Conservation (phyloP, 1,284 basidiomycete species). For the Microstroma glucosiphilum region DNA sequence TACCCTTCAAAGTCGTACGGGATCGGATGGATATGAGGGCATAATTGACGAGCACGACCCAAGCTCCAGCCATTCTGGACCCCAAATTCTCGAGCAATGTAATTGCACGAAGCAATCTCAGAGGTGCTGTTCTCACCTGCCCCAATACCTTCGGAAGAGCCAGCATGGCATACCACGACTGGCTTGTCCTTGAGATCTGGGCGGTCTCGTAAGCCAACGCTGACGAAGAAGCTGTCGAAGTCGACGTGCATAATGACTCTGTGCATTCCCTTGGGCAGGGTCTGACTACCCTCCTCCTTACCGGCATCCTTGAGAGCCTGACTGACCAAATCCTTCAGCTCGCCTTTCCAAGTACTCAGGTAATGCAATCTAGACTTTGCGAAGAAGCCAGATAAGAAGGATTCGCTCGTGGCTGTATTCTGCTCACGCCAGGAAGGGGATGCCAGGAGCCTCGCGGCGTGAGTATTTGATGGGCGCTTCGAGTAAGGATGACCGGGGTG, state of each 20-base stretch:
- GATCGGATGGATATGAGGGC: constrained; percentile 62
- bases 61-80: constrained; percentile 90
- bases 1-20: constrained; percentile 75
- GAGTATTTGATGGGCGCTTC: constrained; percentile 27
- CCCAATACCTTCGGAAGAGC: constrained; percentile 18
- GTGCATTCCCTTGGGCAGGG: constrained; percentile 47
- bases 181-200: constrained; percentile 56
- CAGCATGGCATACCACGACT: constrained; percentile 86
- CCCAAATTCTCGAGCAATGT: constrained; percentile 81
- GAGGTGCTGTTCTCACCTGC: constrained; percentile 33
- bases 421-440: constrained; percentile 65
- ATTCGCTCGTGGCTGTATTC: constrained; percentile 74
- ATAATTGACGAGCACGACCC: constrained; percentile 44
- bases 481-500: constrained; percentile 21
- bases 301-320: constrained; percentile 58
- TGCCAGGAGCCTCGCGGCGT: constrained; percentile 33
- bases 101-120: constrained; percentile 89
- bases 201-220: constrained; percentile 35
- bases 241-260: constrained; percentile 48
- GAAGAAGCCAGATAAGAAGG: constrained; percentile 84
- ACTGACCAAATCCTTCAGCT: constrained; percentile 72
- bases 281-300: constrained; percentile 61
- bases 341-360: constrained; percentile 84
- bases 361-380: constrained; percentile 86
- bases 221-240: constrained; percentile 94